Conservation (phyloP, 2,329 filamentous ascomycete species). For the Beauveria medogensis region DNA sequence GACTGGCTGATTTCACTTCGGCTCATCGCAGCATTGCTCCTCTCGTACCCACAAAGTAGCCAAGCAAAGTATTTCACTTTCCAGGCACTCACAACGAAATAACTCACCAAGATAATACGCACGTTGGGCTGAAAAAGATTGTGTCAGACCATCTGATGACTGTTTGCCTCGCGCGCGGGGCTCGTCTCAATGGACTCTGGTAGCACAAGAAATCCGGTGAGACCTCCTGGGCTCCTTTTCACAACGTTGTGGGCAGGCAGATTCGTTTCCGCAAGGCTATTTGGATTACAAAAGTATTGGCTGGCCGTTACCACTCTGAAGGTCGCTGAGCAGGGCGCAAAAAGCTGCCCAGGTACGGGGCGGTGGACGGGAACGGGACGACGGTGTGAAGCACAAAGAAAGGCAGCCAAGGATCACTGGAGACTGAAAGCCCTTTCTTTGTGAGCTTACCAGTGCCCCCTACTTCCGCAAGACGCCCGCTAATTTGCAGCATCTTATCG, state of each 20-base stretch:
- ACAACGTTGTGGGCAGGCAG: not conserved
- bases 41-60: not conserved
- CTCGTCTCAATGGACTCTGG: not conserved
- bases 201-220: not conserved
- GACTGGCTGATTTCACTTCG: not conserved
- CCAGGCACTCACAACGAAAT: not conserved
- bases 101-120: not conserved
- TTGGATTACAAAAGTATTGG: not conserved
- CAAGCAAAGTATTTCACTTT: not conserved
- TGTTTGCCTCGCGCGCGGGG: not conserved
- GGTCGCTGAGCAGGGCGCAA: not conserved
- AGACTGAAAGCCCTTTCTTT: not conserved
- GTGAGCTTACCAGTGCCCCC: not conserved
- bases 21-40: not conserved
- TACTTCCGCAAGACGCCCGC: not conserved
- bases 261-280: not conserved
- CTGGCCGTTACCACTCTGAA: not conserved
- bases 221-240: not conserved
- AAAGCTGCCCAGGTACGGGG: not conserved
- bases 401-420: not conserved
- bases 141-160: not conserved
- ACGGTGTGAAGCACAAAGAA: not conserved
- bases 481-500: not conserved
- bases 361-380: not conserved
- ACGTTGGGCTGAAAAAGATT: not conserved